Evolutionary conservation across 129 eudicot genomes (phyloP).

Genomic region (Ambrosia artemisiifolia): DNA sequence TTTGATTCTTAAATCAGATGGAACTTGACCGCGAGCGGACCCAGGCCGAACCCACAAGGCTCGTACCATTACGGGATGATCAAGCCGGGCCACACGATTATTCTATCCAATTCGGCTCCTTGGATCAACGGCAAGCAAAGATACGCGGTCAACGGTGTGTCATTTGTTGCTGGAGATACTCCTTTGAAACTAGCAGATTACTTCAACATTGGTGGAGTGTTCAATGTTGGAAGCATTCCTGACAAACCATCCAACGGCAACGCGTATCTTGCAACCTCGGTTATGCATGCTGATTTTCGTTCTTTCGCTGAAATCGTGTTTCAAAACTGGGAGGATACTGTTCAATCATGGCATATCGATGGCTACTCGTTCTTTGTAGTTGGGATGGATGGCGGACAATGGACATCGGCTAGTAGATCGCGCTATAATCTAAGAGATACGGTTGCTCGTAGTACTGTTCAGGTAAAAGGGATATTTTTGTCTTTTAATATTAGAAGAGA

Average conservation of each 20-base stretch:
- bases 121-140: slow-evolving; percentile 77
- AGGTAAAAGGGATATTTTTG: slow-evolving; percentile 29
- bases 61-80: slow-evolving; percentile 94
- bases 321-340: slow-evolving; percentile 81
- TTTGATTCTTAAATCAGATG: slow-evolving; percentile 38
- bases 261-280: slow-evolving; percentile 73
- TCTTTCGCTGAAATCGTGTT: slow-evolving; percentile 81
- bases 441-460: slow-evolving; percentile 56
- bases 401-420: slow-evolving; percentile 54
- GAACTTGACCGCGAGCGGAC: slow-evolving; percentile 93
- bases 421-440: slow-evolving; percentile 66
- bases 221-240: slow-evolving; percentile 68
- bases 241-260: slow-evolving; percentile 50
- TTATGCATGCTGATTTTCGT: slow-evolving; percentile 79
- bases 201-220: slow-evolving; percentile 86
- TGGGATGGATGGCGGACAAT: slow-evolving; percentile 82
- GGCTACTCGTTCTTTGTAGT: slow-evolving; percentile 97
- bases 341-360: slow-evolving; percentile 90
- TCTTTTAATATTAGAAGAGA: too few species aligned
- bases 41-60: slow-evolving; percentile 98
- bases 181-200: slow-evolving; percentile 87
- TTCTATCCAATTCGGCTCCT: slow-evolving; percentile 87
- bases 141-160: slow-evolving; percentile 88
- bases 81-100: slow-evolving; percentile 64
- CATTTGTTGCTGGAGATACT: slow-evolving; percentile 64